Evolutionary conservation across 352 stramenopile species (phyloP).

Genomic region (Phytophthora parvispora): DNA sequence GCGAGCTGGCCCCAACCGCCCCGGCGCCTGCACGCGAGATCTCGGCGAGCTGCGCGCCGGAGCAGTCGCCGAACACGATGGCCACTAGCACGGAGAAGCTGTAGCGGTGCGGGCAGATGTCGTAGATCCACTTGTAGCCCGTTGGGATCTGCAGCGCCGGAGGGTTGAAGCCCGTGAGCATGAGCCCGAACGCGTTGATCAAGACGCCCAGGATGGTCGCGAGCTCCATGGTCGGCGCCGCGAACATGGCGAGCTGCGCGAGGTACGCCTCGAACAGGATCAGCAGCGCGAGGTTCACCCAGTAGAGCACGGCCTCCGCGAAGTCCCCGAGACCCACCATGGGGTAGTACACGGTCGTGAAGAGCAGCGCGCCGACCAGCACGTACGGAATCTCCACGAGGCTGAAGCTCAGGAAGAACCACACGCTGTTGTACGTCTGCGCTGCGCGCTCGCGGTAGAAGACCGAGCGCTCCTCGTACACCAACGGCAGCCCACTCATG

Average conservation of each 20-base stretch:
- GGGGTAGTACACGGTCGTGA: conserved; percentile 19
- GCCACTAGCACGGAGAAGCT: conserved; percentile 31
- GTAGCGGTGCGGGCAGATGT: conserved; percentile 38
- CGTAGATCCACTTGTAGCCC: conserved; percentile 51
- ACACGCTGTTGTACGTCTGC: conserved; percentile 4
- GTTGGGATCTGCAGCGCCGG: conserved; percentile 34
- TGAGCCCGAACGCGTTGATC: conserved; percentile 35
- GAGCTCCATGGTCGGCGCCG: conserved; percentile 29
- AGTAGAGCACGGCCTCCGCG: conserved; percentile 28
- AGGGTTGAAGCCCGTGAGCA: conserved; percentile 54
- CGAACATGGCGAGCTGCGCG: conserved; percentile 33
- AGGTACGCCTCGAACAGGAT: conserved; percentile 39
- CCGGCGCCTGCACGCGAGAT: too few relatives aligned
- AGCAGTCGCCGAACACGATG: conserved; percentile 45
- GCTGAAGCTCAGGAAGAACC: conserved; percentile 4
- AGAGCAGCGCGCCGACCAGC: not conserved
- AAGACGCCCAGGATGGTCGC: conserved; percentile 30
- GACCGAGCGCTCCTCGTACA: not conserved
- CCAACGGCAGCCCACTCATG: not conserved
- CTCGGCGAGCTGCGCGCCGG: conserved; percentile 14
- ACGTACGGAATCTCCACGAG: conserved; percentile 10
- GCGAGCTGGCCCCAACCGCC: too few relatives aligned
- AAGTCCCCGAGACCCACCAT: conserved; percentile 53
- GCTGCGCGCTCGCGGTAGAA: conserved; percentile 1
- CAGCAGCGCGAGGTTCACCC: conserved; percentile 30